A percentile compares a stretch with the other conserved stretches of the same genome.
These are phyloP conservation scores for Penicillium sp. DNA, from an alignment of 2,329 filamentous ascomycete species.

Conservation along the genomic window DNA sequence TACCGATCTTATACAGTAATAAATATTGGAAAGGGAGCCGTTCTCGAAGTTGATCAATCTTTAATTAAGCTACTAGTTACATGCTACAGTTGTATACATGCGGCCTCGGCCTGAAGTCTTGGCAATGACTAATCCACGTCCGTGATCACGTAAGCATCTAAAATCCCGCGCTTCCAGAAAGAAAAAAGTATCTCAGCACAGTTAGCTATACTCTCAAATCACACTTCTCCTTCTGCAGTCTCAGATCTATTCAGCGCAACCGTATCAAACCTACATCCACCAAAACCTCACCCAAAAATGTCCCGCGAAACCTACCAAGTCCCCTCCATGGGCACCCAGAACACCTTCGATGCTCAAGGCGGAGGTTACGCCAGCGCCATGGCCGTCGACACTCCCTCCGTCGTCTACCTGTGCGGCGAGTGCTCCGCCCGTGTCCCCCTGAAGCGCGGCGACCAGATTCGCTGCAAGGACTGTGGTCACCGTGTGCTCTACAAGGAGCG, in stretches of 20 bases:
- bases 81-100: too few species aligned
- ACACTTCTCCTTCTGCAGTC: background rate
- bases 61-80: too few species aligned
- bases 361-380: conserved; percentile 41
- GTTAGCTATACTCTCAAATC: background rate
- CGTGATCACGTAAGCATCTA: background rate
- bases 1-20: background rate
- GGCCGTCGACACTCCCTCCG: conserved; percentile 55
- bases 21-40: background rate
- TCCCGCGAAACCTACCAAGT: conserved; percentile 78
- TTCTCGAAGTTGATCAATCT: too few species aligned
- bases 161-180: conserved; percentile 11
- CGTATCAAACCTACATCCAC: background rate
- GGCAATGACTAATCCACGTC: background rate
- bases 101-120: background rate
- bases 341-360: conserved; percentile 43
- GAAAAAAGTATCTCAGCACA: conserved; percentile 8
- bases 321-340: conserved; percentile 55
- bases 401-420: conserved; percentile 78
- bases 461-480: conserved; percentile 91
- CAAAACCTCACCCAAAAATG: conserved; percentile 42
- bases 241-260: background rate
- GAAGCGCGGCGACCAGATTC: conserved; percentile 76
- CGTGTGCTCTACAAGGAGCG: conserved; percentile 96
- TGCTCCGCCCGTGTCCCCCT: conserved; percentile 77